A percentile compares a stretch with the other conserved stretches of the same genome.
Conservation (phyloP, 495 filamentous ascomycete species). For the Cenococcum geophilum region DNA sequence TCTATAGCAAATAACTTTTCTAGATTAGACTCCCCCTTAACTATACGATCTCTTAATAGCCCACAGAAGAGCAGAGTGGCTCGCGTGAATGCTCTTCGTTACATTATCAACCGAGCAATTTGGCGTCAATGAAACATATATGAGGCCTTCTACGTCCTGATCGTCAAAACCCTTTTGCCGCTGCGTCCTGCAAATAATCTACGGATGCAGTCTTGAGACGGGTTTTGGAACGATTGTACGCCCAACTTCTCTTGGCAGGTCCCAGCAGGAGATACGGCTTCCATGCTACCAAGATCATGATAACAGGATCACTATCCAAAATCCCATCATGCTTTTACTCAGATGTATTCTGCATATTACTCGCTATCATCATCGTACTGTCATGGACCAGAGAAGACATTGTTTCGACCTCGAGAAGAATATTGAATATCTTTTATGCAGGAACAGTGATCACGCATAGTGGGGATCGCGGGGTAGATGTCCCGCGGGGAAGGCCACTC, state of each 20-base stretch:
- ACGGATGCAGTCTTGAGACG: too few species aligned
- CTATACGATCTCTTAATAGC: neutral
- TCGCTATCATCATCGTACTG: neutral
- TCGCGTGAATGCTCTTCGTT: neutral
- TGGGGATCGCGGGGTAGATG: constrained; percentile 30
- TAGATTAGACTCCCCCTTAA: neutral
- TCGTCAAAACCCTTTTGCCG: neutral
- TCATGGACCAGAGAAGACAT: neutral
- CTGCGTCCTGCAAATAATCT: neutral
- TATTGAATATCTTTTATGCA: neutral
- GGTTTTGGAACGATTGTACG: too few species aligned
- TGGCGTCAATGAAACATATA: neutral
- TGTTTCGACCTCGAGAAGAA: neutral
- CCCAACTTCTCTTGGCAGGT: too few species aligned
- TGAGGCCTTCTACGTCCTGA: neutral
- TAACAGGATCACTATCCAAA: neutral
- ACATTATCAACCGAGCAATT: neutral
- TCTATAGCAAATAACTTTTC: constrained; percentile 14
- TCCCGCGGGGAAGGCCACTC: constrained; percentile 12
- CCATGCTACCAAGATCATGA: neutral
- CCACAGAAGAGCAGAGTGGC: constrained; percentile 3
- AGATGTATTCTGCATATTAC: neutral
- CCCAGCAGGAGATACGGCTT: neutral
- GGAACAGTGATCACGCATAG: constrained; percentile 9
- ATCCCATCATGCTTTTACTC: neutral